Conservation (phyloP, 306 rosid genomes). For the Sophora flavescens region DNA sequence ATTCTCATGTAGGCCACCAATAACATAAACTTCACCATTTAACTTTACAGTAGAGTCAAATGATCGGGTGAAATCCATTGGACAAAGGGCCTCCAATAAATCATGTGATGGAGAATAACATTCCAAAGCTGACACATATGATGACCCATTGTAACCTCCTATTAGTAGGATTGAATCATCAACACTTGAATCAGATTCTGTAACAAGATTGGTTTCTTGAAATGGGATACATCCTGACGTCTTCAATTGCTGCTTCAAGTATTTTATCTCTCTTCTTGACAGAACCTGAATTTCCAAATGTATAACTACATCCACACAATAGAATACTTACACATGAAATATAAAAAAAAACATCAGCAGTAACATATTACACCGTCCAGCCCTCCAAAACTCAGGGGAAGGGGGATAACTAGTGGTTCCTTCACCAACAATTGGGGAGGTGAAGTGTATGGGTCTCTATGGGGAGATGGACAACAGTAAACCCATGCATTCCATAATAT, state of each 20-base stretch:
- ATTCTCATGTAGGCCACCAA: constrained; percentile 50
- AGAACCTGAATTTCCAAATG: constrained; percentile 50
- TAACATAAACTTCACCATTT: constrained; percentile 49
- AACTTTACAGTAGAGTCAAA: constrained; percentile 47
- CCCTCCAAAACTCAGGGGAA: neutral
- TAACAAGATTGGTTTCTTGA: constrained; percentile 14
- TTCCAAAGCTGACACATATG: constrained; percentile 45
- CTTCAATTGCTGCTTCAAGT: constrained; percentile 45
- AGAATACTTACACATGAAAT: constrained; percentile 1
- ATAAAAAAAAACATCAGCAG: neutral
- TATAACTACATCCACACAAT: neutral
- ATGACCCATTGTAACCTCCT: constrained; percentile 59
- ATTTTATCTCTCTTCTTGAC: constrained; percentile 48
- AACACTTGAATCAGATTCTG: constrained; percentile 29
- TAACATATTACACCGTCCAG: neutral
- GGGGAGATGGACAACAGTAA: neutral
- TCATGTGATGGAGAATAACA: constrained; percentile 49
- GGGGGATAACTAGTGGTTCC: neutral
- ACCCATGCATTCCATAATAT: neutral
- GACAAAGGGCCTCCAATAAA: constrained; percentile 45
- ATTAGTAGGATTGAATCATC: constrained; percentile 50
- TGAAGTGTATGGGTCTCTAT: neutral
- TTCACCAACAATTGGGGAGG: neutral
- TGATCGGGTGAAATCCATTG: constrained; percentile 52
- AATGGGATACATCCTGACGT: constrained; percentile 28